Base-by-base conservation (phyloP, 2,329 filamentous ascomycete genomes). In the Trichoderma sp. region DNA sequence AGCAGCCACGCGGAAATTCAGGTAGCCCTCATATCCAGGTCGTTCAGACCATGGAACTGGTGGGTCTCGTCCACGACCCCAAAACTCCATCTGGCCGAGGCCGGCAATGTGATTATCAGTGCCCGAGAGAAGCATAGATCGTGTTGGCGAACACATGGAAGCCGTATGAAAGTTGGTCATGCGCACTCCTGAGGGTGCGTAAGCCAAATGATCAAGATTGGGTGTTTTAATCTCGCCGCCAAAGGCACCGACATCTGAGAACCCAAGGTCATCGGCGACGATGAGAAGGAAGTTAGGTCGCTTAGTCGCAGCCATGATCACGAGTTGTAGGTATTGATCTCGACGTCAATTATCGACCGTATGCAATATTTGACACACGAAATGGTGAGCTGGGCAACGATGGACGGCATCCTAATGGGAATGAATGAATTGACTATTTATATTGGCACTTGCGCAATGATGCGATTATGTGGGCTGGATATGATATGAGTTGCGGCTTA, bases 41-140 rank as follows among this genome's bases (percentile, higher is more conserved):
- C 53, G 55, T 50, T 59, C n/a, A 26, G 66, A 68, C 66, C 66
- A 68, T 43, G 66, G 66, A 30, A 68, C 66, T 3, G 66, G 66
- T 15, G 66, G 66, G 15, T 68, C 66, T 11, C 66, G 55, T 32
- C 66, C 66, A 59, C 66, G 66, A 5, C 66, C 66, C 66, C 66
- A 68, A 17, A 26, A 68, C 17, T 68, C 66, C 66, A 68, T 68
- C 23, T 68, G 66, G 9, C 66, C 66, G 28, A 91, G 81, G 1
- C 89, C 86, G 8, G 85, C 85, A 68, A 88, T 87, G 76, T 88
- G 88, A 74, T 90, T 85, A 75, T 90, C 88, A 1, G 77, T 78
- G 5, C 77, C 78, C 15, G 88, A 90, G 83, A 91, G 87, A 74
- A 91, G 85, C 89, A 91, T 91, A 23, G 88, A 87, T 47, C 89